These are phyloP conservation scores for Ophiocordyceps unilateralis DNA, from an alignment of 2,329 filamentous ascomycete genomes.

Conservation along the genomic window DNA sequence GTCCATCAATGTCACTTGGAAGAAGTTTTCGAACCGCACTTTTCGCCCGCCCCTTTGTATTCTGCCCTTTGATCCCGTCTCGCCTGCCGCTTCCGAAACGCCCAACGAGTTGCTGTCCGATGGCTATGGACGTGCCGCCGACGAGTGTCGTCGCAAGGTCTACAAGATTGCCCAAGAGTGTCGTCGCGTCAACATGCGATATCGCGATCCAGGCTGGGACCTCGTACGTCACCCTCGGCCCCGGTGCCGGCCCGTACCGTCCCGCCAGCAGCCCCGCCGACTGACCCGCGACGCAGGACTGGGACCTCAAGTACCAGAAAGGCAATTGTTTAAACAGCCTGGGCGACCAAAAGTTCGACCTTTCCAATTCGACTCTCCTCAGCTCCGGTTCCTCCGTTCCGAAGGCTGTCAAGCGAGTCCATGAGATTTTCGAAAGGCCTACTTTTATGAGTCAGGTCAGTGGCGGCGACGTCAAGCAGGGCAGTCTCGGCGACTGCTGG, in stretches of 20 bases:
- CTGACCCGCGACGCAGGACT: slow-evolving; percentile 25
- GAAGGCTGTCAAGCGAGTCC: slow-evolving; percentile 56
- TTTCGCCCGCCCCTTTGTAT: slow-evolving; percentile 50
- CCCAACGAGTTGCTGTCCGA: slow-evolving; percentile 42
- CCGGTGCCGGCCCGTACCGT: background rate
- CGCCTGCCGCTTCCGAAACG: slow-evolving; percentile 28
- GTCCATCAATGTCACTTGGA: slow-evolving; percentile 51
- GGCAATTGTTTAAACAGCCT: slow-evolving; percentile 37
- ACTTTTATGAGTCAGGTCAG: slow-evolving; percentile 49
- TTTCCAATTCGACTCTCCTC: slow-evolving; percentile 25
- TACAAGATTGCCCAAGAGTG: slow-evolving; percentile 48
- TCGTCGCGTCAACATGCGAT: slow-evolving; percentile 60
- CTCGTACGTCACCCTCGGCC: slow-evolving; percentile 18
- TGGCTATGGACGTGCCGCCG: slow-evolving; percentile 45
- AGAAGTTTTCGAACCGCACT: slow-evolving; percentile 36
- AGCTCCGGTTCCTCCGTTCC: slow-evolving; percentile 37
- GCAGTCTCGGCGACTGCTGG: slow-evolving; percentile 67
- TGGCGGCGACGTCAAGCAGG: slow-evolving; percentile 62
- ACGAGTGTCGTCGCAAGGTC: slow-evolving; percentile 45
- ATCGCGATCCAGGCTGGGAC: slow-evolving; percentile 48
- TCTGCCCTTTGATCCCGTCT: slow-evolving; percentile 45
- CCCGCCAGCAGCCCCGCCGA: slow-evolving; percentile 4
- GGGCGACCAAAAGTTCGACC: slow-evolving; percentile 32
- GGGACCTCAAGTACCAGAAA: slow-evolving; percentile 50
- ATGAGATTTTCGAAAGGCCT: slow-evolving; percentile 61